phyloP scores from a whole-genome alignment of 1,284 basidiomycete genomes.

The Gymnopus androsaceus region DNA sequence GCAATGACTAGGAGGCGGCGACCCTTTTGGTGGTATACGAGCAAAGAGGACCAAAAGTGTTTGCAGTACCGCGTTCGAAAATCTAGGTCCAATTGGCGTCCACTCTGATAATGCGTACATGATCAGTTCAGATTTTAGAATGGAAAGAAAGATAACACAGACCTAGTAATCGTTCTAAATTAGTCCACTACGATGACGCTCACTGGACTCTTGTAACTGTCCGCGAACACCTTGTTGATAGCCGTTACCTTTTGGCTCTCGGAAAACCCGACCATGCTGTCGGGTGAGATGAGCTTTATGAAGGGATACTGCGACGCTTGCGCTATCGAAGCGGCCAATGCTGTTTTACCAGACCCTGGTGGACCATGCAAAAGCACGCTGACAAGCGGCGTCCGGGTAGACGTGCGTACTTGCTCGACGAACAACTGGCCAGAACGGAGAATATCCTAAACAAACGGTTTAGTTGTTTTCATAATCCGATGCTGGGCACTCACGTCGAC shows the following conservation, averaged over 20 bases:
- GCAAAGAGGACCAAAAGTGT: conserved; percentile 88
- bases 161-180: conserved; percentile 88
- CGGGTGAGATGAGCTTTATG: conserved; percentile 96
- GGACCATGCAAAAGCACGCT: conserved; percentile 90
- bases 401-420: conserved; percentile 93
- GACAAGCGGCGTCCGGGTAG: conserved; percentile 90
- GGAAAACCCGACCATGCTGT: conserved; percentile 94
- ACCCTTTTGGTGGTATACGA: conserved; percentile 93
- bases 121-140: neutral
- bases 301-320: conserved; percentile 94
- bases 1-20: conserved; percentile 92
- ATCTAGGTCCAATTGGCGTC: conserved; percentile 97
- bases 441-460: conserved; percentile 62
- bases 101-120: conserved; percentile 62
- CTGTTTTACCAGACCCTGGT: conserved; percentile 93
- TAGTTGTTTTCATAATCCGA: conserved; percentile 17
- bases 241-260: conserved; percentile 91
- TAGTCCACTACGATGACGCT: conserved; percentile 98
- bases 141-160: conserved; percentile 27
- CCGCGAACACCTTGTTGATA: conserved; percentile 92
- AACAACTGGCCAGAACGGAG: conserved; percentile 90
- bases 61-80: conserved; percentile 94
- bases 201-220: conserved; percentile 96
- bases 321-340: conserved; percentile 93
- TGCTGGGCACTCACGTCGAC: conserved; percentile 63